Percentiles rank a stretch among this genome's conserved stretches.
phyloP scores from a whole-genome alignment of 306 rosid genomes.

The Mimosa pudica region DNA sequence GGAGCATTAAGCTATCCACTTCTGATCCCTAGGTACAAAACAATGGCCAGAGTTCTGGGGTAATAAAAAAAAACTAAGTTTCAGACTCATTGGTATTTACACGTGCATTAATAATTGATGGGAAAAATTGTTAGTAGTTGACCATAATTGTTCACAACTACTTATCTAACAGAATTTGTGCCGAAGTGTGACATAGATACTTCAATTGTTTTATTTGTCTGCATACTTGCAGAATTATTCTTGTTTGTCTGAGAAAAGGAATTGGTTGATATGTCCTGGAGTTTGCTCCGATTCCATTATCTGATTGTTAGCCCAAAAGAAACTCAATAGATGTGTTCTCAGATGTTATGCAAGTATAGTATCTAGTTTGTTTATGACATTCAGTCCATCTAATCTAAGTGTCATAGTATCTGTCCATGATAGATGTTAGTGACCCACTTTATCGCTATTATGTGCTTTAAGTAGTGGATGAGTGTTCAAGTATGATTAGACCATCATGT shows the following conservation, averaged over 20 bases:
- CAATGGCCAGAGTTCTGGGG: neutral
- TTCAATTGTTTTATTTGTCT: slow-evolving; percentile 16
- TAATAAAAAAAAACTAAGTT: neutral
- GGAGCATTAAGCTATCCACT: slow-evolving; percentile 3
- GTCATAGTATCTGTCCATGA: slow-evolving; percentile 9
- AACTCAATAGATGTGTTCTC: neutral
- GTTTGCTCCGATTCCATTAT: slow-evolving; percentile 20
- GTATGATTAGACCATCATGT: slow-evolving; percentile 14
- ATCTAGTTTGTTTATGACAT: slow-evolving; percentile 17
- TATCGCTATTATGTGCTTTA: slow-evolving; percentile 27
- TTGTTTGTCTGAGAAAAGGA: slow-evolving; percentile 17
- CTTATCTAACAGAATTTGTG: slow-evolving; percentile 14
- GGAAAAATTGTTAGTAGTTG: slow-evolving; percentile 17
- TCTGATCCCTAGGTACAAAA: slow-evolving; percentile 12
- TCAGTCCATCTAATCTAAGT: neutral
- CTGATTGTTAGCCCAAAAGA: neutral
- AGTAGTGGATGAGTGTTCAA: neutral
- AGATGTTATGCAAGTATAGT: slow-evolving; percentile 9
- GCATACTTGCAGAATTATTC: neutral
- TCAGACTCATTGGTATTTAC: slow-evolving; percentile 2
- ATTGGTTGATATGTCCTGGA: slow-evolving; percentile 13
- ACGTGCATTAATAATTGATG: slow-evolving; percentile 4
- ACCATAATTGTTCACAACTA: slow-evolving; percentile 21
- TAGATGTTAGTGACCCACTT: slow-evolving; percentile 16
- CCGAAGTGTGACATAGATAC: neutral